Evolutionary conservation across 2,329 filamentous ascomycete species (phyloP), one percentile per base, ranked within the genome.

Genomic region (Cryphonectria japonica): DNA sequence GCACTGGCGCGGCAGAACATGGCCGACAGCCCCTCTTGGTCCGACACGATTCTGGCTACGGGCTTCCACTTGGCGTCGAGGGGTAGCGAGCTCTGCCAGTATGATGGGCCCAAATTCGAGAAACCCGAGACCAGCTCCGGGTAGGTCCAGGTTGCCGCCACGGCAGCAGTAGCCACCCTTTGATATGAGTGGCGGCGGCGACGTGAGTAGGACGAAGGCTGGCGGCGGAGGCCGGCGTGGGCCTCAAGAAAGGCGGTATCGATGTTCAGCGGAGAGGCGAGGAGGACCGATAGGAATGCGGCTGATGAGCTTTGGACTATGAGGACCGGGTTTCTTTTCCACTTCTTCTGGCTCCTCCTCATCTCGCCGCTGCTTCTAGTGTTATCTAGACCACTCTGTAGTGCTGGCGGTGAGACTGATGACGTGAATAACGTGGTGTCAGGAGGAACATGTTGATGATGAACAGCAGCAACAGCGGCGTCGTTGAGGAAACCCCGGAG

Each of bases 1-100:
- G 82, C 63, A 29, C 79, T 80, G 7, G 76, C 80, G 4, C 77
- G 79, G 34, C 78, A 80, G 43, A 82, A 79, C 19, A 78, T 67
- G 11, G 75, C 78, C 1, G 72, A 73, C 8, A 72, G 5, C 29
- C 75, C 74, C 4, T 72, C 66, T 22, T 14, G 13, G 5, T 60
- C 63, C 0, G 76, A 76, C 62, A 77, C 71, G 7, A 60, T 52
- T 37, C 75, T 69, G 1, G 75, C 68, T 13, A 73, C 71, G 2
- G 76, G 69, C 43, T 74, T 70, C 19, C 70, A 69, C 67, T 73
- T 69, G n/a, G 74, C 50, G 64, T 78, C 76, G n/a, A 70, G 65
- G 14, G 41, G 50, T 14, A 29, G 37, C 66, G 63, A 32, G 69
- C 74, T 59, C 50, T 26, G 60, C 60, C 43, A 50, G 61, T 61